phyloP scores from a whole-genome alignment of 805 yeast genomes.

The Suhomyces faveliae region DNA sequence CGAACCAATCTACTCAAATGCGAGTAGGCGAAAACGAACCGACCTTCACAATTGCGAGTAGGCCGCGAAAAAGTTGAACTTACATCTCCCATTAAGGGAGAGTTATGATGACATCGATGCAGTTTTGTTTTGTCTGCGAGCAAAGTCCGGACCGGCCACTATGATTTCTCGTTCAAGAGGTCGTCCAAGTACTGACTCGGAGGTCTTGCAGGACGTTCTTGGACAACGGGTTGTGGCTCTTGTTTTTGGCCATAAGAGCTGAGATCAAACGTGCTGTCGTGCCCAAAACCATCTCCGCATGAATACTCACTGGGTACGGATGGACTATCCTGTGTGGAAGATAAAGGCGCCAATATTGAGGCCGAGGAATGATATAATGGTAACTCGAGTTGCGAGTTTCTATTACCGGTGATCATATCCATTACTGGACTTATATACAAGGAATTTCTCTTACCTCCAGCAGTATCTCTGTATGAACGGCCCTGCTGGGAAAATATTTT shows the following conservation, averaged over 20 bases:
- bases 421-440: slow-evolving; percentile 55
- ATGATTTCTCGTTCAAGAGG: slow-evolving; percentile 29
- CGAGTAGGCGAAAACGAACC: too few species aligned
- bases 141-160: not conserved
- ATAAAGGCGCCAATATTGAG: not conserved
- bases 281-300: slow-evolving; percentile 4
- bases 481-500: slow-evolving; percentile 24
- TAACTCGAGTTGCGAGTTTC: slow-evolving; percentile 13
- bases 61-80: not conserved
- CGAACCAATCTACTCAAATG: too few species aligned
- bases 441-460: slow-evolving; percentile 34
- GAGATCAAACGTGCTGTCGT: slow-evolving; percentile 3
- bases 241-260: not conserved
- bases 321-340: not conserved
- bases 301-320: slow-evolving; percentile 6
- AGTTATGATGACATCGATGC: not conserved
- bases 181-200: slow-evolving; percentile 52
- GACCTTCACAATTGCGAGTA: not conserved
- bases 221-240: not conserved
- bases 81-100: not conserved
- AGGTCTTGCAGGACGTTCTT: slow-evolving; percentile 29
- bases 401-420: slow-evolving; percentile 26
- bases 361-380: slow-evolving; percentile 14
- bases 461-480: slow-evolving; percentile 28
- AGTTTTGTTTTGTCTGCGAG: not conserved